A percentile compares a stretch with the other conserved stretches of the same genome.
Conservation (phyloP, 805 yeast species). For the Candida oleophila region DNA sequence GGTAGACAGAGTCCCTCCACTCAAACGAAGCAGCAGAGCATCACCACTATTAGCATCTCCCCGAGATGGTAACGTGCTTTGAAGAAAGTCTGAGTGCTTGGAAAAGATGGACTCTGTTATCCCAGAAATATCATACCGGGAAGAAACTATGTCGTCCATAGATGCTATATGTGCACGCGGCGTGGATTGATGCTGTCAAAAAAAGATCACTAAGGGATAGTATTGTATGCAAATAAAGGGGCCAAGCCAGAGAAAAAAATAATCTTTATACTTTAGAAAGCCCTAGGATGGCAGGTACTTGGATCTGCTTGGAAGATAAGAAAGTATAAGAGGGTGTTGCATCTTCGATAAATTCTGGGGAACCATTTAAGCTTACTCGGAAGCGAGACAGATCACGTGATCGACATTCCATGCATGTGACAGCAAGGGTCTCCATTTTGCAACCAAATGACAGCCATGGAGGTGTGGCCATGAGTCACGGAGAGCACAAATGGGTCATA, state of each 20-base stretch:
- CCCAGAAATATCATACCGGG: constrained; percentile 1
- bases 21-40: neutral
- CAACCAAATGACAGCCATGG: neutral
- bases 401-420: neutral
- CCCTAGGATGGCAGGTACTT: too few relatives aligned
- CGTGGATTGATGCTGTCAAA: too few relatives aligned
- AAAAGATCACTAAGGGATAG: too few relatives aligned
- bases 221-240: too few relatives aligned
- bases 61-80: neutral
- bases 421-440: too few relatives aligned
- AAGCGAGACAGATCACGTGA: too few relatives aligned
- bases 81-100: constrained; percentile 4
- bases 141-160: constrained; percentile 3
- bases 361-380: too few relatives aligned
- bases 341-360: neutral
- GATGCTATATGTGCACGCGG: neutral
- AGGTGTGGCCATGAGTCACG: too few relatives aligned
- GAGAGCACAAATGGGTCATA: too few relatives aligned
- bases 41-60: neutral
- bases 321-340: neutral
- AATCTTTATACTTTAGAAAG: too few relatives aligned
- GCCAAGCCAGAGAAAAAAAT: too few relatives aligned
- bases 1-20: neutral
- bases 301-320: neutral
- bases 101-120: constrained; percentile 5